Base-by-base conservation (phyloP, 1,284 basidiomycete genomes). In the Papiliotrema nemorosa region DNA sequence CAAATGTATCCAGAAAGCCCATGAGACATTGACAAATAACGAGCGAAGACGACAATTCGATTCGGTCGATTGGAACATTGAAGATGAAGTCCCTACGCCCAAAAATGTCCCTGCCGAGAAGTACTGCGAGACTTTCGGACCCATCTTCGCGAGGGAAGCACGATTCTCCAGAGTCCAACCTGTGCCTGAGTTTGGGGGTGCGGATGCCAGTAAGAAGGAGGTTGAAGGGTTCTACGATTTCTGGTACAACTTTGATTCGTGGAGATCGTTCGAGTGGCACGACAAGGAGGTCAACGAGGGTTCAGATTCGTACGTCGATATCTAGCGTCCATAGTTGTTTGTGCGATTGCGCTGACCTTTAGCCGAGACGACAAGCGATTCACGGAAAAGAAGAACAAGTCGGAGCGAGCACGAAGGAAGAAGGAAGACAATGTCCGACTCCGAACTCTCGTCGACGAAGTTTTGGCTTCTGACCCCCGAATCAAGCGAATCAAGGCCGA, bases 271-370 rank as follows among this genome's bases (percentile, higher is more conserved):
- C 72, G 94, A 98, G 78, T 97, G 93, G 80, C 79, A 90, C 64
- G 94, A 98, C 79, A 98, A 98, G 81, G 94, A 98, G 75, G 86
- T 91, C 59, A 97, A 97, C 76, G 94, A 98, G 77, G 94, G 94
- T 25, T 90, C 87, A 58, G 94, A 98, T 73, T 90, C 82, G 87
- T 88, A 47, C 58, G 84, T 77, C 3, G 5, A n/a, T 24, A 40
- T 31, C n/a, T n/a, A n/a, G 27, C 21, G 27, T 29, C 21, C 18
- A 7, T 44, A 45, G 33, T n/a, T 16, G 10, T 34, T 7, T 12
- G 40, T 14, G 40, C 3, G 16, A 24, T 35, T 14, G 45, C 5
- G 44, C 44, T 45, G 27, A 43, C 20, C 2, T 25, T 20, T 57
- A 90, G 88, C 71, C 94, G 96, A 60, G 94, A 97, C 73, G 93